phyloP scores from a whole-genome alignment of 306 rosid genomes.

The Cotoneaster glaucophyllus region DNA sequence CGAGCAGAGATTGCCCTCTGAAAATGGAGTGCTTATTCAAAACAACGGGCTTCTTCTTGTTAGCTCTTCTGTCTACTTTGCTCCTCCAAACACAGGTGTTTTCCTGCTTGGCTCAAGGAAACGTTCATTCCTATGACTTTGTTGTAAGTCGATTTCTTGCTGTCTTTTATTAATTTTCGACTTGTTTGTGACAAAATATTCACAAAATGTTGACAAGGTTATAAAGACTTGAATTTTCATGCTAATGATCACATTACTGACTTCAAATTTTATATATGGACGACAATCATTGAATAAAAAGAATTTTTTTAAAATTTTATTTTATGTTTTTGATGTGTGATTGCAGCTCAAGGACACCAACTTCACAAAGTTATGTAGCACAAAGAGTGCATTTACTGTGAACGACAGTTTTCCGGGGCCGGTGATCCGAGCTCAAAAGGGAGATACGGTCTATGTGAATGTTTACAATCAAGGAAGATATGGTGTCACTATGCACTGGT shows the following conservation, averaged over 20 bases:
- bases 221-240: too few relatives aligned
- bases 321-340: not conserved
- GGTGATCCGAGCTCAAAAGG: slow-evolving; percentile 28
- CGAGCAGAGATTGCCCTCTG: not conserved
- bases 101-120: not conserved
- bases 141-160: slow-evolving; percentile 1
- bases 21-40: not conserved
- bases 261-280: not conserved
- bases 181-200: not conserved
- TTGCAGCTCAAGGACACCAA: slow-evolving; percentile 1
- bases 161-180: not conserved
- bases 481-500: slow-evolving; percentile 59
- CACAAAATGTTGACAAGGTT: not conserved
- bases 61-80: not conserved
- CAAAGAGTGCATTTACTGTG: slow-evolving; percentile 47
- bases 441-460: slow-evolving; percentile 46
- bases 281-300: not conserved
- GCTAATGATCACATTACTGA: too few relatives aligned
- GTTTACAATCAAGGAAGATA: slow-evolving; percentile 44
- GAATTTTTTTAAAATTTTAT: too few relatives aligned
- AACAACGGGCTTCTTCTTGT: not conserved
- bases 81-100: not conserved
- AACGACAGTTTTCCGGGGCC: slow-evolving; percentile 69
- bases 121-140: not conserved
- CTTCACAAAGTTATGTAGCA: slow-evolving; percentile 43